These are phyloP conservation scores for Aspergillus nanangensis DNA, from an alignment of 495 filamentous ascomycete species.

Conservation along the genomic window DNA sequence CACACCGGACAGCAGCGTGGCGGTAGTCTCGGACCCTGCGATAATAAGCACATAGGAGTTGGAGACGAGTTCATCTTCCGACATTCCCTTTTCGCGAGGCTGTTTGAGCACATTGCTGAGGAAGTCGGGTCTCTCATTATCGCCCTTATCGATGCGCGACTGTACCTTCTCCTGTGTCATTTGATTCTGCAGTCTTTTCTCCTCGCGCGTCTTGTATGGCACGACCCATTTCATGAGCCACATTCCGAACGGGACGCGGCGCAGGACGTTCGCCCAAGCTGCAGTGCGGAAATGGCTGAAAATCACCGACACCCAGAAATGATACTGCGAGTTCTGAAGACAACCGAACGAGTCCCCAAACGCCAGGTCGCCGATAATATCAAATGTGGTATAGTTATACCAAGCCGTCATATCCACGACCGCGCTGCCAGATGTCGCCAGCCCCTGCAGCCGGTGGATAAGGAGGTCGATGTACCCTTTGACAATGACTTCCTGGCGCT, in stretches of 20 bases:
- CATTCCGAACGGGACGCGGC: too few species aligned
- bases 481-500: conserved; percentile 45
- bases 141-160: too few species aligned
- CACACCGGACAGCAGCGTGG: conserved; percentile 32
- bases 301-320: conserved; percentile 39
- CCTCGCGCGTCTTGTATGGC: too few species aligned
- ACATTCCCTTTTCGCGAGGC: conserved; percentile 18
- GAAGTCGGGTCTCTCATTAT: conserved; percentile 8
- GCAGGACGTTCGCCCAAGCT: too few species aligned
- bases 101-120: conserved; percentile 9
- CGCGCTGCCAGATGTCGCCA: conserved; percentile 1
- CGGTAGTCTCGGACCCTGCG: conserved; percentile 48
- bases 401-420: conserved; percentile 36
- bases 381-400: conserved; percentile 56
- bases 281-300: too few species aligned
- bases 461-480: conserved; percentile 46
- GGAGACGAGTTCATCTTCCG: conserved; percentile 29
- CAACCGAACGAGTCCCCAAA: conserved; percentile 55
- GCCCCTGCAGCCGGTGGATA: conserved; percentile 29
- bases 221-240: too few species aligned
- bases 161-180: too few species aligned
- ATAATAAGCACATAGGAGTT: conserved; percentile 35
- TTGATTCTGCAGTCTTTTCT: too few species aligned
- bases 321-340: conserved; percentile 37
- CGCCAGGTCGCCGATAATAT: conserved; percentile 53